Evolutionary conservation across 805 yeast genomes (phyloP).

Genomic region (Tetrapisispora pingtungensis): DNA sequence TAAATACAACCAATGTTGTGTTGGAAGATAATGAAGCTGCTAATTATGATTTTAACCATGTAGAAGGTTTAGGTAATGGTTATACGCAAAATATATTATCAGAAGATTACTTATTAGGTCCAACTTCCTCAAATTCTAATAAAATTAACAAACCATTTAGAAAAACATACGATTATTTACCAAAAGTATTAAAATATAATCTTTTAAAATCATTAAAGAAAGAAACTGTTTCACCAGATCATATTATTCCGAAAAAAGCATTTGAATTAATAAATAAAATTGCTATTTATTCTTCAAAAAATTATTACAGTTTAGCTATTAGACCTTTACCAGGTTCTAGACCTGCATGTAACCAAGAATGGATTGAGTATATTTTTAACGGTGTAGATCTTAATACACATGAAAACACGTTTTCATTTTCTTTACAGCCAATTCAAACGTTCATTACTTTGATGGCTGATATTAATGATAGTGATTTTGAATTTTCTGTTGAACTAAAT

Average conservation of each 20-base stretch:
- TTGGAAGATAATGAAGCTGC: conserved; percentile 15
- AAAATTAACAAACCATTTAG: neutral
- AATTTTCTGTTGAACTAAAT: conserved; percentile 15
- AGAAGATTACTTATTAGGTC: conserved; percentile 24
- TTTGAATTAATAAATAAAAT: conserved; percentile 18
- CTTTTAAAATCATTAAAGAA: conserved; percentile 20
- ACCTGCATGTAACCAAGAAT: conserved; percentile 23
- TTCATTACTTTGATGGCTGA: conserved; percentile 18
- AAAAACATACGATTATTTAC: conserved; percentile 8
- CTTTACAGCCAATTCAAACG: conserved; percentile 24
- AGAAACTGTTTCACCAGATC: conserved; percentile 15
- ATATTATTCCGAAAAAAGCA: conserved; percentile 15
- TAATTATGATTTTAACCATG: conserved; percentile 22
- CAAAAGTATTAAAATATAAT: conserved; percentile 21
- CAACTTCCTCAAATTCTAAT: conserved; percentile 6
- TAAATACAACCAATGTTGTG: conserved; percentile 9
- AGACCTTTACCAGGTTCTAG: conserved; percentile 23
- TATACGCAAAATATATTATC: conserved; percentile 22
- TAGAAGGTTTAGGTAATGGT: conserved; percentile 28
- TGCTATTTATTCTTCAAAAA: conserved; percentile 20
- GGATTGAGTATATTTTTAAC: conserved; percentile 24
- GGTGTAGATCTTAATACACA: conserved; percentile 19
- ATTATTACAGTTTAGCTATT: conserved; percentile 22
- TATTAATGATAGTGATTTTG: conserved; percentile 4
- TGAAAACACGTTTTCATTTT: conserved; percentile 21